Evolutionary conservation across 2,329 filamentous ascomycete genomes (phyloP), one percentile per base, ranked within the genome.

Genomic region (Lachnellula suecica): DNA sequence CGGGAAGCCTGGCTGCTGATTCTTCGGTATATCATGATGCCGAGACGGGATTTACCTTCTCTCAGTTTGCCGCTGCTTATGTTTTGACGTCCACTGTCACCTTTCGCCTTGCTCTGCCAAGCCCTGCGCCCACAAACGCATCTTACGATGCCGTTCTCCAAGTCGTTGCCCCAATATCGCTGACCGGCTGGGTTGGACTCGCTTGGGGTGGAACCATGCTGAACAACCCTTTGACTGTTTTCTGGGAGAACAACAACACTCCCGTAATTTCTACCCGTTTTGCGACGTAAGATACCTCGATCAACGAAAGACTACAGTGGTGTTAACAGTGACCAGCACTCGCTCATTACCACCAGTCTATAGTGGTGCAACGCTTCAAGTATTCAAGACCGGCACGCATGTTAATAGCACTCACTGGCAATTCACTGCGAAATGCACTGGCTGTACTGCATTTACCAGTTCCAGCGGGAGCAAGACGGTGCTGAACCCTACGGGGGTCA

Each of bases 191-290:
- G 56, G 38, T 47, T 27, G 56, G 44, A 7, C 46, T 58, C 15
- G 52, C 52, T 9, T 58, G 56, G 56, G 56, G 56, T 23, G 56
- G 56, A 38, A 44, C 19, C 10, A 58, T 58, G 56, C 17, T 49
- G 9, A 43, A 29, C 23, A 51, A 55, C 19, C 56, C 56, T 4
- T 27, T 58, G 34, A 53, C 38, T n/a, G 49, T 53, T 9, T 37
- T 31, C 13, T 58, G 56, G 56, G 34, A 40, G 35, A 58, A 53
- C 24, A 49, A 49, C 11, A 44, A 47, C 23, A 52, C 29, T 8
- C 44, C 45, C 19, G 23, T 51, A 4, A 27, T 57, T 20, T 51
- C 51, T 17, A 52, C 51, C 11, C 48, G 51, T 20, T 50, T 43
- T 22, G 40, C 54, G n/a, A 43, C 46, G 54, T 57, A 51, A 53